Percentiles rank a stretch among this genome's conserved stretches.
These are phyloP conservation scores for Clitopilus hobsonii DNA, from an alignment of 768 basidiomycete genomes.

Conservation along the genomic window DNA sequence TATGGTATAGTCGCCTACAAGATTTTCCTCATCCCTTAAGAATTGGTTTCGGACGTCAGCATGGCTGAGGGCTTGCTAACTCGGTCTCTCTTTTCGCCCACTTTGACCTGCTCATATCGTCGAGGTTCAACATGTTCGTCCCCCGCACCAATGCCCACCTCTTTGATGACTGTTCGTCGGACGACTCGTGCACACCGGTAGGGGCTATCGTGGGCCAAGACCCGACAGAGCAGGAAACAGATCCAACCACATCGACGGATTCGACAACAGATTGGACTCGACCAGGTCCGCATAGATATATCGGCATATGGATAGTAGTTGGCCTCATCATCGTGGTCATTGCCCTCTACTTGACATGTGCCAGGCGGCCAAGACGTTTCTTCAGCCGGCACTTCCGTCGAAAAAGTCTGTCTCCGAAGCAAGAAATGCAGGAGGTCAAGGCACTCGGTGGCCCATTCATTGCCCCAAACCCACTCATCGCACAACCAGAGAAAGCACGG, in stretches of 20 bases:
- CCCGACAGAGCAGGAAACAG: constrained; percentile 17
- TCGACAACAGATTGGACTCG: constrained; percentile 19
- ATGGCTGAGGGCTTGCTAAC: constrained; percentile 1
- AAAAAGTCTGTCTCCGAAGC: not conserved
- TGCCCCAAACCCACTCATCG: not conserved
- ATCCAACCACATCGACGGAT: constrained; percentile 4
- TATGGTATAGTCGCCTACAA: constrained; percentile 5
- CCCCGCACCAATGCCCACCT: constrained; percentile 13
- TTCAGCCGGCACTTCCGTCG: not conserved
- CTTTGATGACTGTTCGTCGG: constrained; percentile 17
- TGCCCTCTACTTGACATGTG: constrained; percentile 31
- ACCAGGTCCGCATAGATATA: constrained; percentile 36
- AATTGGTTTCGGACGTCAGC: constrained; percentile 2
- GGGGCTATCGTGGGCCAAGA: constrained; percentile 20
- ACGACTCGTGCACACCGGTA: constrained; percentile 13
- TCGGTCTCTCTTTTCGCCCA: constrained; percentile 5
- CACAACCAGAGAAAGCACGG: not conserved
- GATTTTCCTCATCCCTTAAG: constrained; percentile 15
- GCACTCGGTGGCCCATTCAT: not conserved
- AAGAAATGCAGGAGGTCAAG: not conserved
- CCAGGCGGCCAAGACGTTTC: constrained; percentile 27
- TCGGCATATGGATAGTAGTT: constrained; percentile 39
- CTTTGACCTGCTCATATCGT: constrained; percentile 1
- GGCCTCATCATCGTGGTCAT: constrained; percentile 28
- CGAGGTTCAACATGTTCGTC: constrained; percentile 25